phyloP scores from a whole-genome alignment of 225 moss, liverwort and hornwort species.

The Thuidium tamariscinum region DNA sequence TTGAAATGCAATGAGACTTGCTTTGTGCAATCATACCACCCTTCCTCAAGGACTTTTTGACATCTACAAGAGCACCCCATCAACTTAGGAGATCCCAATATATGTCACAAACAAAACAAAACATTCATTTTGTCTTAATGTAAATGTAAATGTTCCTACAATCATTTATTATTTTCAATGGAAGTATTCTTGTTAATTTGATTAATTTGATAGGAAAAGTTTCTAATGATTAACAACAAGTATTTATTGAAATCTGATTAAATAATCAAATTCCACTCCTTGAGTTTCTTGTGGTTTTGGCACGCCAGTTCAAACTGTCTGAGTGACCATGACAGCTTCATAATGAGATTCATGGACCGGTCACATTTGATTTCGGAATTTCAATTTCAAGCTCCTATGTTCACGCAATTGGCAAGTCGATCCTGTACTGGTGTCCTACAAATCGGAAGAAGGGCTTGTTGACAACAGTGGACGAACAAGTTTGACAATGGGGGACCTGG shows the following conservation, averaged over 20 bases:
- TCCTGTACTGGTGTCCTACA: background rate
- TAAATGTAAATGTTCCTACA: background rate
- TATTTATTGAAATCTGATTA: background rate
- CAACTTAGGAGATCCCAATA: background rate
- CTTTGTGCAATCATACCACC: background rate
- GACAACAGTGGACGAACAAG: background rate
- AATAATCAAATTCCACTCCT: background rate
- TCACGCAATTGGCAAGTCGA: background rate
- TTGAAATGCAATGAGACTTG: background rate
- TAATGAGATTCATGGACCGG: background rate
- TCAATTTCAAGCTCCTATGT: background rate
- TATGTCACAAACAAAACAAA: background rate
- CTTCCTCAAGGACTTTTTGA: accelerated
- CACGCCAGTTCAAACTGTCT: background rate
- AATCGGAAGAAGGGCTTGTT: background rate
- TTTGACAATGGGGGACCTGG: background rate
- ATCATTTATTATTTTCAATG: background rate
- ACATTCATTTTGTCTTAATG: no score
- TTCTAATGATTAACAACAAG: background rate
- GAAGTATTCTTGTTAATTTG: background rate
- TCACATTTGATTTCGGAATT: background rate
- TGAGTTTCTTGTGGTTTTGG: background rate
- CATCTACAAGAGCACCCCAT: background rate
- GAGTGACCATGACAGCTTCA: no score
- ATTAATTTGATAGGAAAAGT: background rate